Base-by-base conservation (phyloP, 1,139 yeast species). In the Blastobotrys raffinosifermentans region DNA sequence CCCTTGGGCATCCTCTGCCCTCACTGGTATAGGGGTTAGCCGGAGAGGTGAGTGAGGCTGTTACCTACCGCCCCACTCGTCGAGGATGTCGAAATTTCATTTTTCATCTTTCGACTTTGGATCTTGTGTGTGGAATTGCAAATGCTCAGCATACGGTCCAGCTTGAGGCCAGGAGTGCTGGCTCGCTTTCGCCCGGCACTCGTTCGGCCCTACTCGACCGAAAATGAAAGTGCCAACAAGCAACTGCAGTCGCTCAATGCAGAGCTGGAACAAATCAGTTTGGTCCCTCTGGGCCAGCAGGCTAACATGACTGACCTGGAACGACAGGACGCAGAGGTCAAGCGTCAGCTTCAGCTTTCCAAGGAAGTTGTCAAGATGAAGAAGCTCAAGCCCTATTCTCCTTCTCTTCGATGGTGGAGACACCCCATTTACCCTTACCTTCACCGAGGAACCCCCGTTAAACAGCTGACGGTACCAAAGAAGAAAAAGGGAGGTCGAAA, bases 401-500 rank as follows among this genome's bases (percentile, higher is more conserved):
- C 96, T 2, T 91, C 94, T 54, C 66, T 87, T 45, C 77, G 96
- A 53, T 87, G 95, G 84, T 85, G 77, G 69, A 75, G 85, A 55
- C 75, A 80, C 50, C 97, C 97, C 31, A 71, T 87, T 8, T 91
- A 89, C 60, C 81, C 85, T 13, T 86, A 91, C 61, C 68, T 91
- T 43, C 81, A 84, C 72, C 83, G 80, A 54, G 96, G 96, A 6
- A 70, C 78, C 37, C 96, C 98, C 2, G 64, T 83, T 38, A 71
- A 72, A 55, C 79, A 78, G 39, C 70, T 91, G 55, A 91, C 99
- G 0, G 72, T 72, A 18, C 75, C 89, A 26, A 77, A 76, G 54
- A 79, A 80, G 58, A 74, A 75, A 44, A 76, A 77, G 34, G 82
- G 94, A 38, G 99, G 99, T 49, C 80, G 99, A 66, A 89, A 91